Conservation (phyloP, 2,329 filamentous ascomycete genomes). For the Aureobasidium lini region DNA sequence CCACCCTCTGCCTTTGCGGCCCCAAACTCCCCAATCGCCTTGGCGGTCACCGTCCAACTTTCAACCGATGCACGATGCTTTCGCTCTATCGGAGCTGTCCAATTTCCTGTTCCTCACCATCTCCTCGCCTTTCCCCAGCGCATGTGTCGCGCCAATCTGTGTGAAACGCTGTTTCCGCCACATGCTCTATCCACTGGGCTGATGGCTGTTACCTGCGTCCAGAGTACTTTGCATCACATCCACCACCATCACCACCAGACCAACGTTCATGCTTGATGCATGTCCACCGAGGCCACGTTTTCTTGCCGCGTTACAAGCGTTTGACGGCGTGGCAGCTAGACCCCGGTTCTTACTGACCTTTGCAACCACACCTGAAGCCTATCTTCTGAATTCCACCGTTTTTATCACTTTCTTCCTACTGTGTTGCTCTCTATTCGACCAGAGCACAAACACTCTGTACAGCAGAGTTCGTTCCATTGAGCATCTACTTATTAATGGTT, state of each 20-base stretch:
- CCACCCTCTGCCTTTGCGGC: not conserved
- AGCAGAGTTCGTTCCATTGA: not conserved
- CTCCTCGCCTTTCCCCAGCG: not conserved
- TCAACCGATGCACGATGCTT: conserved; percentile 9
- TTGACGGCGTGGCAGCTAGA: conserved; percentile 10
- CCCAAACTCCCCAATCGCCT: conserved; percentile 4
- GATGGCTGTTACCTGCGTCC: not conserved
- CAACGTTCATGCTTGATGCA: conserved; percentile 8
- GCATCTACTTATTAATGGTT: not conserved
- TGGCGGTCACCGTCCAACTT: conserved; percentile 1
- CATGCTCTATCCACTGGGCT: not conserved
- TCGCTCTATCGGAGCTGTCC: not conserved
- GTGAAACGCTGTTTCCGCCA: conserved; percentile 1
- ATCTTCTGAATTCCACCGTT: not conserved
- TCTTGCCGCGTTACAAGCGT: conserved; percentile 6
- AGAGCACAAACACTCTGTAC: not conserved
- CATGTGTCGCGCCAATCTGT: conserved; percentile 9
- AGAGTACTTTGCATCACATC: not conserved
- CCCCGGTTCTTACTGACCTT: not conserved
- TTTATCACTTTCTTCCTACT: not conserved
- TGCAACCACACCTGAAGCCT: not conserved
- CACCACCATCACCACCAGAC: not conserved
- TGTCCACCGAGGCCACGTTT: conserved; percentile 8
- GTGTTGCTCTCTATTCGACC: not conserved
- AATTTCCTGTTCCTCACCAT: not conserved